Base-by-base conservation (phyloP, 2,329 filamentous ascomycete genomes). In the Paraphaeosphaeria minitans region DNA sequence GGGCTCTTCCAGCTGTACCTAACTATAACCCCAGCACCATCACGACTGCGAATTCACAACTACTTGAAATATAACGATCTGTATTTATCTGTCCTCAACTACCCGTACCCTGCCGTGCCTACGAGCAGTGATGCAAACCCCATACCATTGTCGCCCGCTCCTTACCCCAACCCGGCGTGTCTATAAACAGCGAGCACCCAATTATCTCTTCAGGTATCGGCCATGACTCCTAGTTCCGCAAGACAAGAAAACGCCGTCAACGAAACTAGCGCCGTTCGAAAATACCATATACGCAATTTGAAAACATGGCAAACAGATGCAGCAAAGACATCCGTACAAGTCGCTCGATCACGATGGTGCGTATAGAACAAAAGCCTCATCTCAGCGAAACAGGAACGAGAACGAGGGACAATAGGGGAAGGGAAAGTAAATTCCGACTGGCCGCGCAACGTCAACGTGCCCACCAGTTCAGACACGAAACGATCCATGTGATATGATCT, bases 271-370 rank as follows among this genome's bases (percentile, higher is more conserved):
- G 16, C 24, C 14, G 22, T 16, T 37, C 35, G 10, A 43, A 53
- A 10, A 53, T 45, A 22, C 41, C 29, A 52, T 14, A 29, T 52
- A 53, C 51, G 51, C 41, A 53, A 45, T 53, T 45, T 53, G 41
- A 22, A 53, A 41, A 24, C 9, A 52, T 41, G 49, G 33, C 16
- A n/a, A 53, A 35, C 16, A 45, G 16, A 53, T 42, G 46, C 27
- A 46, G 22, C 41, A 27, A 35, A 53, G 29, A 37, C 19, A 22
- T 27, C 24, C 24, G 16, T n/a, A 29, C 16, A 41, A 37, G 16
- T 27, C 39, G 21, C 39, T 35, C 51, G 51, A 41, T 43, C 19
- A 22, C 19, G 13, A 53, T 8, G 22, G 24, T 14, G 39, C 16
- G 35, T 45, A 22, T 27, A 45, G 29, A 24, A 42, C 29, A 22